Base-by-base conservation (phyloP, 73 alveolate genomes). In the Paramecium tetraurelia region DNA sequence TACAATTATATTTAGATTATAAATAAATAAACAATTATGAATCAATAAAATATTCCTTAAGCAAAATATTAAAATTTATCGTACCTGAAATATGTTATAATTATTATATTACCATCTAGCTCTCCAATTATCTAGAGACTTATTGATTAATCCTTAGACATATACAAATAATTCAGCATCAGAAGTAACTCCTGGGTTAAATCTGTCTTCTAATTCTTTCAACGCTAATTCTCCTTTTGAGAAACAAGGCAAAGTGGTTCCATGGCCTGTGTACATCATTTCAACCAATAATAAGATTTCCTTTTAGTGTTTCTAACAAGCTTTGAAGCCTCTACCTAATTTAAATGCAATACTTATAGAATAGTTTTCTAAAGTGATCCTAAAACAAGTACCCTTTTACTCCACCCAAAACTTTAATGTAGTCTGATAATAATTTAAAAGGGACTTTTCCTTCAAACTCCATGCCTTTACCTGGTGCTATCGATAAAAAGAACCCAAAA, bases 261-360 rank as follows among this genome's bases (percentile, higher is more conserved):
- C 98, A 83, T 97, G 97, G 4, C 99, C 98, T 88, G 97, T 92
- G 83, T 95, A 94, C 99, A 98, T 97, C 99, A 97, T 97, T 93
- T 97, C 99, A 41, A 97, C 99, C 43, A 97, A 95, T 69, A 96
- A 92, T 20, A 97, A 93, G 12, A 97, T 95, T 83, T 96, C 97
- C 46, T 97, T 97, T 58, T 97, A 96, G 75, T 98, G 98, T 92
- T 96, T 96, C 86, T 95, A 95, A 70, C 96, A 84, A 10, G 99
- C 99, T 92, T 77, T 89, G 92, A 98, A 98, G 27, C 98, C 98
- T 58, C 93, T 63, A 31, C 41, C 41, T 27, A 63, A 31, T 31
- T 31, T 31, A 31, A 63, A 22, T 63, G 24, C 4, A 27, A 63
- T 63, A 63, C 84, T 63, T 20, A 48, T 31, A 71, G 57, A 93